Percentiles rank a stretch among this genome's conserved stretches.
phyloP scores from a whole-genome alignment of 306 rosid species.

The Acacia acuminata region DNA sequence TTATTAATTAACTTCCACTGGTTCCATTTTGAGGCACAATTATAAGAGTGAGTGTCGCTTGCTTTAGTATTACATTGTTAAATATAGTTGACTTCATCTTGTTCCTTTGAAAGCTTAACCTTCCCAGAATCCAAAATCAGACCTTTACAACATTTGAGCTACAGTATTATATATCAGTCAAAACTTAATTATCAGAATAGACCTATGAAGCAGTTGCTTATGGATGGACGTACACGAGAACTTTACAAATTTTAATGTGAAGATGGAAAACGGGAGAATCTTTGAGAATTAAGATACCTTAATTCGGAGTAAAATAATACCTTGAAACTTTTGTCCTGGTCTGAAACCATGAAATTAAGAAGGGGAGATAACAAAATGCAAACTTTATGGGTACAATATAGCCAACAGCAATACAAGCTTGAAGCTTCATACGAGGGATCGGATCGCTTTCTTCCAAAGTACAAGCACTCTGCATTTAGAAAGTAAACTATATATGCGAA shows the following conservation, averaged over 20 bases:
- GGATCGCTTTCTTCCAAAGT: neutral
- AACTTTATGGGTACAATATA: no score
- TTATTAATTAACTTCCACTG: constrained; percentile 17
- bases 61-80: neutral
- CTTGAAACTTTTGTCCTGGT: neutral
- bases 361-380: no score
- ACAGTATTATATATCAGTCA: neutral
- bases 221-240: neutral
- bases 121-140: neutral
- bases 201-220: neutral
- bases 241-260: neutral
- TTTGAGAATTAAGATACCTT: neutral
- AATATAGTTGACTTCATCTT: neutral
- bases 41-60: neutral
- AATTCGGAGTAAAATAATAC: no score
- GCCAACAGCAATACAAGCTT: neutral
- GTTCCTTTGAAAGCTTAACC: neutral
- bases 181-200: neutral
- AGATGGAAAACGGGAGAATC: neutral
- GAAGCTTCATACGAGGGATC: neutral
- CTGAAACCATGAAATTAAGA: neutral
- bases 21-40: neutral
- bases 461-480: neutral
- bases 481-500: neutral
- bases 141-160: neutral